Percentiles rank a stretch among this genome's conserved stretches.
Conservation (phyloP, 495 filamentous ascomycete species). For the Aspergillus taichungensis region DNA sequence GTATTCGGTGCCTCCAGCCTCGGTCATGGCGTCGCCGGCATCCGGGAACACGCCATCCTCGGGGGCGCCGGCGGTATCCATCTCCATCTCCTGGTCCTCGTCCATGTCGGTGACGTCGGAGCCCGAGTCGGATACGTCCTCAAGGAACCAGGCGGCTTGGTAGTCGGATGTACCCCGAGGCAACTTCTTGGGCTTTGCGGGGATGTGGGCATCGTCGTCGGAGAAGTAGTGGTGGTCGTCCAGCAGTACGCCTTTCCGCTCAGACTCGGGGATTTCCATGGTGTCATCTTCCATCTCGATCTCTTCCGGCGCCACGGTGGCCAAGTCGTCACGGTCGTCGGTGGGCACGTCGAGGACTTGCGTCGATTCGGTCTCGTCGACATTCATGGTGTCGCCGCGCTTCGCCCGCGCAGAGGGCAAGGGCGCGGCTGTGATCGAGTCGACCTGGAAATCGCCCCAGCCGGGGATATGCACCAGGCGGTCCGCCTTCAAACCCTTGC, state of each 20-base stretch:
- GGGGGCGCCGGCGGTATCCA: conserved; percentile 45
- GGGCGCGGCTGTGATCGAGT: conserved; percentile 69
- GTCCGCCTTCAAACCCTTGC: conserved; percentile 79
- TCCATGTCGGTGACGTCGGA: conserved; percentile 62
- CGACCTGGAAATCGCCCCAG: conserved; percentile 92
- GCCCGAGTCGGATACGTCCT: conserved; percentile 76
- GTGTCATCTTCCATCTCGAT: conserved; percentile 65
- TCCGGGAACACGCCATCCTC: conserved; percentile 75
- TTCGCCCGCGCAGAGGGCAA: conserved; percentile 44
- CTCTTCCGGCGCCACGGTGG: conserved; percentile 76
- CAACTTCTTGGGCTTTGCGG: conserved; percentile 58
- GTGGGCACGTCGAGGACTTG: conserved; percentile 58
- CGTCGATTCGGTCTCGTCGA: conserved; percentile 47
- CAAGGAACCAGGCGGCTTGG: conserved; percentile 88
- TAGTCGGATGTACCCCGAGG: conserved; percentile 90
- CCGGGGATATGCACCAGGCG: conserved; percentile 85
- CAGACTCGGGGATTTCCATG: conserved; percentile 45
- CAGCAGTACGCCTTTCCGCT: conserved; percentile 72
- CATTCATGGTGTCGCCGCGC: conserved; percentile 57
- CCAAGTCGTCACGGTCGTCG: conserved; percentile 72
- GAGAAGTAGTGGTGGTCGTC: conserved; percentile 98
- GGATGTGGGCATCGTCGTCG: conserved; percentile 67
- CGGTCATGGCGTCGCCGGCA: conserved; percentile 59
- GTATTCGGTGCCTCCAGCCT: conserved; percentile 73
- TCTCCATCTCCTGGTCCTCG: conserved; percentile 40